Base-by-base conservation (phyloP, 2,329 filamentous ascomycete species). In the Rhynchosporium graminicola region DNA sequence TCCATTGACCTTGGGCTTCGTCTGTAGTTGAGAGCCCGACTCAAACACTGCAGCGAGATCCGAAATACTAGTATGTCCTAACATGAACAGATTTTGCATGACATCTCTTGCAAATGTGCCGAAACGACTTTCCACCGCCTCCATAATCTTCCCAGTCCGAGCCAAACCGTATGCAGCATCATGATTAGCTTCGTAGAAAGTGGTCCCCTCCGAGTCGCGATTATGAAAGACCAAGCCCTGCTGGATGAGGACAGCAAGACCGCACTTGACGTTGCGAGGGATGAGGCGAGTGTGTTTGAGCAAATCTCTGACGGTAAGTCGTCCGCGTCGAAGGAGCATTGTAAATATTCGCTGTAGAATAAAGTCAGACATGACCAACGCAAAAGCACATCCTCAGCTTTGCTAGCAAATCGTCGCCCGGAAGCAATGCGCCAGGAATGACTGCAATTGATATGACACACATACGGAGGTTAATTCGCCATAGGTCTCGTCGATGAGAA, bases 401-500 rank as follows among this genome's bases (percentile, higher is more conserved):
- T 59, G 56, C 33, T 36, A 36, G 33, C 33, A 48, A 43, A 57
- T 43, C 60, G 56, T 60, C 61, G 20, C 20, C 20, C 20, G 1
- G 66, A 59, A 59, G 28, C 43, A 12, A 40, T 31, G 26, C 54
- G 43, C 33, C 2, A 59, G 31, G 20, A 33, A 56, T 45, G 36
- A 3, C 51, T 28, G 51, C n/a, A 40, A 13, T n/a, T 9, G 36
- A 54, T 20, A 42, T 57, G 61, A 51, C 33, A 64, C 51, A 80
- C 89, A 73, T 89, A 97, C 94, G 75, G 92, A 91, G 66, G 92
- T 92, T 63, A 98, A 86, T 79, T 96, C 91, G 74, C 95, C 95
- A 76, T 95, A 94, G 63, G 91, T 83, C 75, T 97, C 92, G 74
- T 92, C 87, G 67, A 98, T 88, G 67, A 97, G 84, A 75, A 96